phyloP scores from a whole-genome alignment of 2,329 filamentous ascomycete genomes.

The Ceratocystis variospora region DNA sequence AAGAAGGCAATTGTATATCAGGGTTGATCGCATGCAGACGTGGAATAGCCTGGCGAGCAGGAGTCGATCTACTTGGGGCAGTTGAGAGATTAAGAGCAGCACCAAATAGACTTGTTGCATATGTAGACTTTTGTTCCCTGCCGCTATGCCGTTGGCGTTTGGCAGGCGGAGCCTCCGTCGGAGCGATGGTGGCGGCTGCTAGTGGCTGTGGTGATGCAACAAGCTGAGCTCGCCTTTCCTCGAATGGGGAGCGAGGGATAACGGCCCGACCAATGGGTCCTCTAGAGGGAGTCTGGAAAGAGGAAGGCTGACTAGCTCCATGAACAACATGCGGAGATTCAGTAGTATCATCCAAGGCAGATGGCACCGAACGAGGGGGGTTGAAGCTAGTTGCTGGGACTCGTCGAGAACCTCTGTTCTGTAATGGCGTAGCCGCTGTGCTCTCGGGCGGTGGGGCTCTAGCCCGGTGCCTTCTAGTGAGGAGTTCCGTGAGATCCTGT shows the following conservation, averaged over 20 bases:
- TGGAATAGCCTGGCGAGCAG: constrained; percentile 9
- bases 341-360: background rate
- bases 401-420: constrained; percentile 13
- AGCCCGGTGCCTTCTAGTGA: constrained; percentile 43
- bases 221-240: constrained; percentile 9
- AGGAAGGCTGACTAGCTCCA: background rate
- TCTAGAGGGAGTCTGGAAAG: constrained; percentile 10
- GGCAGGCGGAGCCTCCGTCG: constrained; percentile 1
- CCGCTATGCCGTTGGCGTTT: constrained; percentile 21
- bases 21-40: constrained; percentile 10
- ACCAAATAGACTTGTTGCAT: constrained; percentile 39
- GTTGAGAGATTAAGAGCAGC: constrained; percentile 30
- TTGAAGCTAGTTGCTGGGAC: constrained; percentile 8
- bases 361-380: constrained; percentile 4
- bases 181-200: too few species aligned
- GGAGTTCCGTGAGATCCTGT: constrained; percentile 63
- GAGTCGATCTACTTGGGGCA: background rate
- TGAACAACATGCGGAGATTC: background rate
- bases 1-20: background rate
- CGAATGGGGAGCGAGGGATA: constrained; percentile 14
- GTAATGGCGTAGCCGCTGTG: constrained; percentile 18
- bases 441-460: constrained; percentile 17
- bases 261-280: constrained; percentile 12
- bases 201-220: background rate
- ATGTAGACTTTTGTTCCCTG: constrained; percentile 32